Evolutionary conservation across 2,329 filamentous ascomycete genomes (phyloP).

Genomic region (Cladosporium velox): DNA sequence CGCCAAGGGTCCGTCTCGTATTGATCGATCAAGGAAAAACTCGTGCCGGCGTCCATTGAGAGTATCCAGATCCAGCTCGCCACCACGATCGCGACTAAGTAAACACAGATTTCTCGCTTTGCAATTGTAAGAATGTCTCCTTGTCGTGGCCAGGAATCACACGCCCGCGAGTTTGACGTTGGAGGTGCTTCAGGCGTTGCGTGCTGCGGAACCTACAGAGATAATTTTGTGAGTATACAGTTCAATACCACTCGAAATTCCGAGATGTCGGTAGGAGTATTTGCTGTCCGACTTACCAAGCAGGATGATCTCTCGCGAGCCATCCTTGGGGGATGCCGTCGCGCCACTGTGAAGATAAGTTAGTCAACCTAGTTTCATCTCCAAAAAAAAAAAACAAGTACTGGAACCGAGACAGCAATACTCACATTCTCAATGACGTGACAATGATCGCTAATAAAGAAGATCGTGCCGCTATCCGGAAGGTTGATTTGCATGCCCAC

Average conservation of each 20-base stretch:
- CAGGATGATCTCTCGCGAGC: slow-evolving; percentile 40
- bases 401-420: too few relatives aligned
- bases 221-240: too few relatives aligned
- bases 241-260: too few relatives aligned
- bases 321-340: slow-evolving; percentile 41
- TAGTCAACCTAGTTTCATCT: not conserved
- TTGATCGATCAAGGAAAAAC: not conserved
- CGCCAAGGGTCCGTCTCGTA: not conserved
- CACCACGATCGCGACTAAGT: slow-evolving; percentile 25
- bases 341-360: slow-evolving; percentile 32
- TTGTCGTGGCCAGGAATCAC: slow-evolving; percentile 42
- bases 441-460: slow-evolving; percentile 41
- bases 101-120: slow-evolving; percentile 32
- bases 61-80: not conserved
- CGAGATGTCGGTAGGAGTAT: too few relatives aligned
- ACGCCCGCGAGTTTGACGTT: slow-evolving; percentile 34
- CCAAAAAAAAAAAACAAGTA: not conserved
- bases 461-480: slow-evolving; percentile 36
- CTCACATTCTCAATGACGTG: slow-evolving; percentile 41
- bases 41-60: not conserved
- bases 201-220: slow-evolving; percentile 34
- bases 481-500: slow-evolving; percentile 42
- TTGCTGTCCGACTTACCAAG: slow-evolving; percentile 28
- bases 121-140: slow-evolving; percentile 34
- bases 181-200: slow-evolving; percentile 37